Evolutionary conservation across 2,329 filamentous ascomycete genomes (phyloP), one percentile per base, ranked within the genome.

Genomic region (Trichoderma cornu-damae): DNA sequence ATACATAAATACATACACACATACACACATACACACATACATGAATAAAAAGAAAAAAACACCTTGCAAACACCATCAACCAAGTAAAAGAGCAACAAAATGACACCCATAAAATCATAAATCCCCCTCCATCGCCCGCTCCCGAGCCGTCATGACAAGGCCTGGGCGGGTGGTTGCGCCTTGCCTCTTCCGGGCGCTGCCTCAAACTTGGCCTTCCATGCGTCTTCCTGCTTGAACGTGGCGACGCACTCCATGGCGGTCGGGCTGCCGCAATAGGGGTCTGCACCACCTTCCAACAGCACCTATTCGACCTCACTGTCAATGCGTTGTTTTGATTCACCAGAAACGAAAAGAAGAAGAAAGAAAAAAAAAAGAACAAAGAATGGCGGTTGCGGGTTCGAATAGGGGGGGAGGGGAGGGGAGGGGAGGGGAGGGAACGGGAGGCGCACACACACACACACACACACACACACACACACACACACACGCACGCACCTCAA

Each of bases 151-250:
- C 14, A 57, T 43, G 34, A 46, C 3, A 26, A n/a, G n/a, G n/a
- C n/a, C 11, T 11, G 14, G 6, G 20, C 4, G n/a, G 46, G 57
- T 7, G 60, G 44, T n/a, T 59, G 49, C 32, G 69, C 75, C 60
- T 77, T 79, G 3, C 78, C 79, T 58, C 70, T 73, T 4, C 79
- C 79, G 2, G 73, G 70, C 0, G 79, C 79, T 7, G 66, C 63
- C 48, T 79, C 76, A 60, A 83, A 83, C 47, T 72, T 80, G 3
- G 63, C 64, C 58, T 70, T 73, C 79, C 80, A 83, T 57, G 69
- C 68, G 1, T 77, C 75, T 56, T 79, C 74, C 61, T 80, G 79
- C 54, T 78, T 77, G 62, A 83, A 83, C 68, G 82, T 73, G 3
- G 67, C 65, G 14, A 82, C 67, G 24, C 78, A 79, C 55, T 78